phyloP scores from a whole-genome alignment of 257 asterid species.

The Ehretia macrophylla region DNA sequence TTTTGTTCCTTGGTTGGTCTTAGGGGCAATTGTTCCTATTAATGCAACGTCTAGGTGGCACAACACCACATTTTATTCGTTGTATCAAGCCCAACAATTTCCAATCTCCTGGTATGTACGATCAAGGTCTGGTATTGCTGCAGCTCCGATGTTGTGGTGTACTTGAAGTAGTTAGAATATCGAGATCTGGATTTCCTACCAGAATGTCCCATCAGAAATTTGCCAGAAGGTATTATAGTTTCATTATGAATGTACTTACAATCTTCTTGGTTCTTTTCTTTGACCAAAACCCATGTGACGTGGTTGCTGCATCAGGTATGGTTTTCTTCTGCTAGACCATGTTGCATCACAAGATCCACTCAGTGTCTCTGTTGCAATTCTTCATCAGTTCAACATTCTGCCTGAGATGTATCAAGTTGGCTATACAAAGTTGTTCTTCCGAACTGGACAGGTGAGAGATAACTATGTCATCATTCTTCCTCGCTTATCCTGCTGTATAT shows the following conservation, averaged over 20 bases:
- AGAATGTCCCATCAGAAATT: constrained; percentile 92
- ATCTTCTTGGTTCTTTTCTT: not conserved
- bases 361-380: constrained; percentile 92
- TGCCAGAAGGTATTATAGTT: constrained; percentile 64
- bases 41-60: constrained; percentile 90
- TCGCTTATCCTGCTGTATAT: not conserved
- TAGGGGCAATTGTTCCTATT: constrained; percentile 87
- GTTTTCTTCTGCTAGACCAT: constrained; percentile 86
- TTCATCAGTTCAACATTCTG: constrained; percentile 91
- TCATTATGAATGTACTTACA: not conserved
- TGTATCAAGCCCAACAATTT: constrained; percentile 90
- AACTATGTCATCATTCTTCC: not conserved
- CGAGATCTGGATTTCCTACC: constrained; percentile 97
- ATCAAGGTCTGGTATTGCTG: constrained; percentile 81
- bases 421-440: constrained; percentile 92
- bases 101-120: constrained; percentile 76
- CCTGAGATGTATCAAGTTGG: constrained; percentile 99
- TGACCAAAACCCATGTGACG: constrained; percentile 5
- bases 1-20: constrained; percentile 10
- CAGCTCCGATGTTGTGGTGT: constrained; percentile 97
- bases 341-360: constrained; percentile 94
- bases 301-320: constrained; percentile 58
- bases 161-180: constrained; percentile 92
- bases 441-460: constrained; percentile 88
- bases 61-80: constrained; percentile 96